Evolutionary conservation across 768 basidiomycete species (phyloP), one percentile per base, ranked within the genome.

Genomic region (Tricholoma saponaceum): DNA sequence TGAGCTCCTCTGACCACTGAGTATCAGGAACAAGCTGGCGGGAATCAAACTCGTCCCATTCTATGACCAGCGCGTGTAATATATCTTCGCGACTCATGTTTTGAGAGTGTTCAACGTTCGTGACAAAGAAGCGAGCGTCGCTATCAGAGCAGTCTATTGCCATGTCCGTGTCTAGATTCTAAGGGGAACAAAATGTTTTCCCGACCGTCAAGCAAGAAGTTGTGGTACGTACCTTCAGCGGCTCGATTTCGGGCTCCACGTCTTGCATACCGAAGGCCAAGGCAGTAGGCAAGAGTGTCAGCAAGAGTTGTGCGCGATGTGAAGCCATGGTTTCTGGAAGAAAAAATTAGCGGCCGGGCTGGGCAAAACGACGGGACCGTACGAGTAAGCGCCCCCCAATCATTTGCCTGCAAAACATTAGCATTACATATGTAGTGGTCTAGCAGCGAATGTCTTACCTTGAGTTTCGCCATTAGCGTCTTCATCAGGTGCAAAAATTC

Each of bases 361-460:
- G 20, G 12, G 3, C 2, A n/a, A 9, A 16, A 39, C 56, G 51
- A 26, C 18, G 6, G 57, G 51, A 28, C 67, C 83, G 50, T 60
- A 86, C 85, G 83, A 50, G 84, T 84, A 52, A 86, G 71, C 0
- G 84, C 74, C 16, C 82, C 82, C 84, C 85, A 86, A 59, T 86
- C 85, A 33, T 84, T 84, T 3, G 81, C 77, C 84, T 85, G 55
- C 13, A 43, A n/a, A 46, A 22, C 16, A 26, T 26, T 26, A 20
- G 37, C 18, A 7, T 14, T 12, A 25, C 6, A 37, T 39, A n/a
- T 30, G 16, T 3, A 5, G 54, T 5, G 10, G 53, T 0, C 43
- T 32, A 35, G 43, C 1, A 57, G 20, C n/a, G 33, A 56, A n/a
- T 55, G 58, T 46, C 57, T 52, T 51, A 82, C 85, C 76, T 86